Evolutionary conservation across 2,329 filamentous ascomycete species (phyloP).

Genomic region (Macrophomina phaseolina): DNA sequence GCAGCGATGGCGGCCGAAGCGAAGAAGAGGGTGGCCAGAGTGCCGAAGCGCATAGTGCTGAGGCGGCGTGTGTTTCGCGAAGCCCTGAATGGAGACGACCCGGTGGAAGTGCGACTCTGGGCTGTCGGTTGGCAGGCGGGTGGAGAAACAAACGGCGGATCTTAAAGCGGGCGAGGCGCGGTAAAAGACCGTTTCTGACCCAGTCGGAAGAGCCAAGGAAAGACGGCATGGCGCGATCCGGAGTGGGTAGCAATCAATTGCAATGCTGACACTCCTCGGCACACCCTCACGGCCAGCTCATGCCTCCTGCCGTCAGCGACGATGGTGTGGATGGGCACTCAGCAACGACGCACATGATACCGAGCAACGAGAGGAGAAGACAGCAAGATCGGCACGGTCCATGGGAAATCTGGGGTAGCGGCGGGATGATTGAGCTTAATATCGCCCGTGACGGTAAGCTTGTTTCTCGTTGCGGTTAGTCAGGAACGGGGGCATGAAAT

Average conservation of each 20-base stretch:
- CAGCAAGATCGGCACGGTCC: not conserved
- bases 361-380: conserved; percentile 7
- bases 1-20: not conserved
- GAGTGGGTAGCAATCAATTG: not conserved
- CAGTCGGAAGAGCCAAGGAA: not conserved
- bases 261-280: not conserved
- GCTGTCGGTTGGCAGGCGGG: too few species aligned
- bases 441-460: not conserved
- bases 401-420: conserved; percentile 19
- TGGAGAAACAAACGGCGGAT: not conserved
- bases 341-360: conserved; percentile 3
- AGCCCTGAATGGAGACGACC: not conserved
- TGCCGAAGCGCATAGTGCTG: conserved; percentile 7
- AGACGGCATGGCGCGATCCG: not conserved
- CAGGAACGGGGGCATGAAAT: conserved; percentile 1
- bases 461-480: not conserved
- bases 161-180: not conserved
- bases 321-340: not conserved
- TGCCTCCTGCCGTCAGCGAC: not conserved
- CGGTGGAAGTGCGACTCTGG: not conserved
- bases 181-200: not conserved
- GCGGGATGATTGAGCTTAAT: conserved; percentile 16
- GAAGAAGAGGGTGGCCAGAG: not conserved
- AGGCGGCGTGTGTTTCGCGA: not conserved
- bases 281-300: not conserved